These are phyloP conservation scores for Bipolaris oryzae DNA, from an alignment of 2,329 filamentous ascomycete species.

Conservation along the genomic window DNA sequence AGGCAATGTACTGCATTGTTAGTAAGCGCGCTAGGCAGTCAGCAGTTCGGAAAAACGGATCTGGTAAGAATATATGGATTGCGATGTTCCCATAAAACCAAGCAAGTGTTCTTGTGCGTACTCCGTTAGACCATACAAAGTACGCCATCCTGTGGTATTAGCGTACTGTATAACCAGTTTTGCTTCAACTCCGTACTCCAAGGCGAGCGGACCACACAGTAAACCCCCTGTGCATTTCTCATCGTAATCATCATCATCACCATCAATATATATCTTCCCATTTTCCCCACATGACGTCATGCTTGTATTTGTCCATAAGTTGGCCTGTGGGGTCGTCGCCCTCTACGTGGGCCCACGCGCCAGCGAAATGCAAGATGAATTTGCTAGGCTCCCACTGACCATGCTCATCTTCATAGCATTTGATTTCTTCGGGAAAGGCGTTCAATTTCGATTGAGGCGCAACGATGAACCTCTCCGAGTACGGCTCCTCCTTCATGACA, in stretches of 20 bases:
- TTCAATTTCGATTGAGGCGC: conserved; percentile 50
- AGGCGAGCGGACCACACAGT: too few relatives aligned
- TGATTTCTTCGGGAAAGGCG: conserved; percentile 50
- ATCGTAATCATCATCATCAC: neutral
- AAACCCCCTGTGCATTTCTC: neutral
- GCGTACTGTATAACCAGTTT: neutral
- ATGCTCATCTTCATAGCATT: conserved; percentile 43
- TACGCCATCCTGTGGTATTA: neutral
- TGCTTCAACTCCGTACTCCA: neutral
- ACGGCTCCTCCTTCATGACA: conserved; percentile 37
- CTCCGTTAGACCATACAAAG: neutral
- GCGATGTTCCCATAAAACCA: neutral
- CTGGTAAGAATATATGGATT: neutral
- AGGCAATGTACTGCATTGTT: neutral
- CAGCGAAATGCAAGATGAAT: conserved; percentile 52
- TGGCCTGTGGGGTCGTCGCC: conserved; percentile 47
- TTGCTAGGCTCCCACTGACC: conserved; percentile 42
- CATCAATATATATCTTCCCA: conserved; percentile 37
- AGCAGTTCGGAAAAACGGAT: neutral
- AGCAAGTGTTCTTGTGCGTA: neutral
- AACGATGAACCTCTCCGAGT: conserved; percentile 28
- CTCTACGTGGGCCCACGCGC: conserved; percentile 50
- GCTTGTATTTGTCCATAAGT: conserved; percentile 49
- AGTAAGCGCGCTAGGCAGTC: neutral
- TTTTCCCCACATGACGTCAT: conserved; percentile 42